Evolutionary conservation across 495 filamentous ascomycete genomes (phyloP).

Genomic region (Cladorrhinum samala): DNA sequence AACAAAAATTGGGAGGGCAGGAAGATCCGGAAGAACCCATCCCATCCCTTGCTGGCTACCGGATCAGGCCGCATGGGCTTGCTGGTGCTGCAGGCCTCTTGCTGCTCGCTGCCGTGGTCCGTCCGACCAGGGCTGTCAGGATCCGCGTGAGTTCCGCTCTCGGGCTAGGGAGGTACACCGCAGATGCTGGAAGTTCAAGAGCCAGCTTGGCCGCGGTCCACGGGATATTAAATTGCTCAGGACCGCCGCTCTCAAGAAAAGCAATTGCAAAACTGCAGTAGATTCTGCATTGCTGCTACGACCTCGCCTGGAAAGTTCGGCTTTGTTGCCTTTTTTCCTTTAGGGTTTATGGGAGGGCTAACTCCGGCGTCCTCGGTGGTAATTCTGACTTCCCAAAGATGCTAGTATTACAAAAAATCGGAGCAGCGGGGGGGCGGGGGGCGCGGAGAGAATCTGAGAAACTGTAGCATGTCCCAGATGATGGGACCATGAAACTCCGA

Average conservation of each 20-base stretch:
- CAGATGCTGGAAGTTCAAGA: neutral
- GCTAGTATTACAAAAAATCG: too few species aligned
- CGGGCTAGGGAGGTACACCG: neutral
- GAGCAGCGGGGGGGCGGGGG: too few species aligned
- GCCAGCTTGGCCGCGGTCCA: neutral
- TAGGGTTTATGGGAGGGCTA: neutral
- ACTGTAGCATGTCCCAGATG: too few species aligned
- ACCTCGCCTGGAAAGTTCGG: neutral
- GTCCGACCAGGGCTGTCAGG: neutral
- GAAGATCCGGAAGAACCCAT: slow-evolving; percentile 4
- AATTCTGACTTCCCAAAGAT: too few species aligned
- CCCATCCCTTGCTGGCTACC: slow-evolving; percentile 15
- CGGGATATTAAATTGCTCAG: slow-evolving; percentile 9
- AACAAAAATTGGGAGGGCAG: neutral
- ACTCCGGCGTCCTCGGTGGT: neutral
- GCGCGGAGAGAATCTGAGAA: neutral
- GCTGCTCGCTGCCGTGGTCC: neutral
- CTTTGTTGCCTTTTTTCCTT: neutral
- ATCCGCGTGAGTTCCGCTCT: neutral
- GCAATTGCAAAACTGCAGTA: neutral
- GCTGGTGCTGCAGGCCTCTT: neutral
- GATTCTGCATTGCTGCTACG: too few species aligned
- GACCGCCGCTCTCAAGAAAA: neutral
- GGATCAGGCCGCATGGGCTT: slow-evolving; percentile 18
- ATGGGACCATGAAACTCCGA: too few species aligned